Conservation (phyloP, 352 stramenopile species). For the Sclerospora graminicola region DNA sequence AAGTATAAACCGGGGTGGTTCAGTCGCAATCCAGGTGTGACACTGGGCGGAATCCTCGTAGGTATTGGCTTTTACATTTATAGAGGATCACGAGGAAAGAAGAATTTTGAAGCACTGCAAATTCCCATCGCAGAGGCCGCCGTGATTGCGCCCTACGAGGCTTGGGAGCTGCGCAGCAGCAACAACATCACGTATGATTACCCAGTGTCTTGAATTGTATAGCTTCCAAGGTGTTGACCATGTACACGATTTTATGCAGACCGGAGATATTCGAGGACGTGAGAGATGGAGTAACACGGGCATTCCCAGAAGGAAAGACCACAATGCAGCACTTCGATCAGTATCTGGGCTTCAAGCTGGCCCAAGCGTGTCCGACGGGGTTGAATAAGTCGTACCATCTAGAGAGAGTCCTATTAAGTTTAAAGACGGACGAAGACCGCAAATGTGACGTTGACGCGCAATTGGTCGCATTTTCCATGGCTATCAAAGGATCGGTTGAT, state of each 20-base stretch:
- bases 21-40: conserved; percentile 75
- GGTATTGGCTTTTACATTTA: conserved; percentile 67
- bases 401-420: conserved; percentile 63
- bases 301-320: conserved; percentile 56
- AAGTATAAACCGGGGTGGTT: conserved; percentile 83
- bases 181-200: conserved; percentile 66
- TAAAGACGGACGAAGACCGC: conserved; percentile 38
- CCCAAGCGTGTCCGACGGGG: conserved; percentile 39
- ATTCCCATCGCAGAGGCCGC: conserved; percentile 57
- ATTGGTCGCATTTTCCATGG: conserved; percentile 76
- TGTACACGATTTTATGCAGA: conserved; percentile 12
- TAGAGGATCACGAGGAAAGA: conserved; percentile 58
- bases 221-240: not conserved
- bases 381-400: conserved; percentile 66
- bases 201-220: not conserved
- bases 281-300: conserved; percentile 30
- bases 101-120: conserved; percentile 70
- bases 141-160: conserved; percentile 79
- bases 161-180: conserved; percentile 69
- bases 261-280: conserved; percentile 43
- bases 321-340: conserved; percentile 71
- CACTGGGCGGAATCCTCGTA: conserved; percentile 55
- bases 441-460: conserved; percentile 62
- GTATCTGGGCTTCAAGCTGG: conserved; percentile 64
- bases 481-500: conserved; percentile 59